Evolutionary conservation across 179 eudicot species (phyloP), one percentile per base, ranked within the genome.

Genomic region (Gypsophila paniculata): DNA sequence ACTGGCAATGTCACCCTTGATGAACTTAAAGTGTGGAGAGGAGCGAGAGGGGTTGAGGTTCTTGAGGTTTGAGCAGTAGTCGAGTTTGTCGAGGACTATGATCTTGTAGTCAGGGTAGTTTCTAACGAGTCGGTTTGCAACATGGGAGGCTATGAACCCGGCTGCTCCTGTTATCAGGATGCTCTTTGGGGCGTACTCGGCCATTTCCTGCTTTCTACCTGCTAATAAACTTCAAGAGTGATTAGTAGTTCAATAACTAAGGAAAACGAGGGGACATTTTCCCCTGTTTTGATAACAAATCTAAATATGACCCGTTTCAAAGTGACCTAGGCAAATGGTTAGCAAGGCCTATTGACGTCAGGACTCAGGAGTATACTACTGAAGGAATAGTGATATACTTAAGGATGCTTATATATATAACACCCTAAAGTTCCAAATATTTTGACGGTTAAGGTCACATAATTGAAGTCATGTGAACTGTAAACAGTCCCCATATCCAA

Each of bases 81-180:
- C 83, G 48, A 82, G 85, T 34, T 82, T 82, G 79, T 82, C 85
- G 8, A 82, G 81, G 15, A 82, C 86, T 5, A 82, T 74, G 54
- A 82, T 72, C 36, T 82, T 77, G 79, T 82, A 82, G 3, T 80
- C 73, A 0, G 86, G 86, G 69, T 79, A 72, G 69, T 53, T 74
- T 7, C 77, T 73, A 36, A 82, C 70, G 3, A 82, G 85, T 19
- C 76, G 19, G 71, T 79, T 79, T 17, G 76, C 73, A 38, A 79
- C 79, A 72, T 79, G 82, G 52, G 82, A 74, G 18, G 75, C 82
- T 21, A 79, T 75, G 69, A 79, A 79, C 26, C 78, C 82, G 3
- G 82, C 82, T 14, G 73, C 82, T 18, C 82, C 82, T 11, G 82
- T 79, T 29, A 79, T 73, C 44, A 79, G 82, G 63, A 75, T 79